Percentiles rank a stretch among this genome's conserved stretches.
phyloP scores from a whole-genome alignment of 2,329 filamentous ascomycete genomes.

The Coniochaeta sp. region DNA sequence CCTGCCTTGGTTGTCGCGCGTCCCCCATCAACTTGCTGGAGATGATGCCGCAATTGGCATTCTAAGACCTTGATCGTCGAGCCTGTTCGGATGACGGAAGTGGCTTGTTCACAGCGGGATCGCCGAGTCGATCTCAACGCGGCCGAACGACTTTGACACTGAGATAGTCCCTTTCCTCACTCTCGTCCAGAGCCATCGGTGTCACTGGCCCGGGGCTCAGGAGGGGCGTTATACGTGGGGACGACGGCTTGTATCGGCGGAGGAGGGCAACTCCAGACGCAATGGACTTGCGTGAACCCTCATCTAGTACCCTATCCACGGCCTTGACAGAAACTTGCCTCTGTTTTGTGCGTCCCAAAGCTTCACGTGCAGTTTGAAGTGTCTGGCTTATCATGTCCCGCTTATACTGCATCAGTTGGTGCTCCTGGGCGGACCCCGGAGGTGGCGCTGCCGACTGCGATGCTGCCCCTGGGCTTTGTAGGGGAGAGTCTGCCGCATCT shows the following conservation, averaged over 20 bases:
- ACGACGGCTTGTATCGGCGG: conserved; percentile 35
- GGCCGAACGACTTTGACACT: not conserved
- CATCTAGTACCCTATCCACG: not conserved
- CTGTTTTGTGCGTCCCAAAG: conserved; percentile 6
- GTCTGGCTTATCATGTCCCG: conserved; percentile 55
- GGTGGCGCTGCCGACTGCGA: conserved; percentile 22
- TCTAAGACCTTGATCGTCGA: no score
- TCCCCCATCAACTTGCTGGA: no score
- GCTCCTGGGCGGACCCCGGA: conserved; percentile 40
- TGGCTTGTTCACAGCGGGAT: no score
- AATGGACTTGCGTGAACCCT: not conserved
- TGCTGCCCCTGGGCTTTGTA: conserved; percentile 21
- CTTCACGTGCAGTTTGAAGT: conserved; percentile 31
- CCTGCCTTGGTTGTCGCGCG: no score
- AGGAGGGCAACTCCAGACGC: not conserved
- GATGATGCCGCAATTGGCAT: no score
- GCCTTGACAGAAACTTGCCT: conserved; percentile 28
- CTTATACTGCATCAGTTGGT: conserved; percentile 50
- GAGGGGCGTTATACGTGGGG: conserved; percentile 43
- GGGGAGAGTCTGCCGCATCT: conserved; percentile 25
- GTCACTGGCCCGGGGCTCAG: conserved; percentile 56
- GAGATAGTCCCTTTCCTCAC: conserved; percentile 7
- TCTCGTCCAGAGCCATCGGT: conserved; percentile 49
- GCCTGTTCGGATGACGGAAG: no score
- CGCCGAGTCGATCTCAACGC: no score